A percentile compares a stretch with the other conserved stretches of the same genome.
Evolutionary conservation across 345 rosid species (phyloP).

Genomic region (Pseudoturritis turrita): DNA sequence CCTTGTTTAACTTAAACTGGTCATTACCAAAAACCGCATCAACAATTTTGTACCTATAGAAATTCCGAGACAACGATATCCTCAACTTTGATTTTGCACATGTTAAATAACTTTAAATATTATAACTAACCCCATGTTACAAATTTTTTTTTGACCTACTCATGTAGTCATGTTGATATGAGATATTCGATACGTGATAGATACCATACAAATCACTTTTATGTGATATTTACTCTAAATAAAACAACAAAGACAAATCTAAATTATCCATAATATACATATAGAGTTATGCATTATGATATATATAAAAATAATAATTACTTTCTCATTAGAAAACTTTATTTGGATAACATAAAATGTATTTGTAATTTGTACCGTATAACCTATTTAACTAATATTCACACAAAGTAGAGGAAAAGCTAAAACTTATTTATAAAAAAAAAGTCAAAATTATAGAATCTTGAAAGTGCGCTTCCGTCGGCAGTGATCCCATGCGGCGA

Average conservation of each 20-base stretch:
- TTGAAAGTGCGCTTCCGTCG: conserved; percentile 23
- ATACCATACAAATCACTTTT: not conserved
- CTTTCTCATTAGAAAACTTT: not conserved
- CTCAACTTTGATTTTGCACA: not conserved
- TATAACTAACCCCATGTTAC: conserved; percentile 13
- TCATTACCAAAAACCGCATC: too few species aligned
- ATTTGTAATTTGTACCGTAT: not conserved
- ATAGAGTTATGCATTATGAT: not conserved
- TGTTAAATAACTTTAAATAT: not conserved
- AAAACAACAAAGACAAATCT: not conserved
- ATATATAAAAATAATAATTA: not conserved
- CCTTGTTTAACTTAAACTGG: too few species aligned
- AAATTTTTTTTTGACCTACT: not conserved
- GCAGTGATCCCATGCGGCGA: conserved; percentile 54
- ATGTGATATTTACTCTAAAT: not conserved
- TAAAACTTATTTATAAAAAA: not conserved
- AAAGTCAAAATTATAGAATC: conserved; percentile 7
- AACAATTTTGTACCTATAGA: too few species aligned
- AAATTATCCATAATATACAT: not conserved
- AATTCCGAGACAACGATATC: not conserved
- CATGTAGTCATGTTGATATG: not conserved
- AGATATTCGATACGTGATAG: not conserved
- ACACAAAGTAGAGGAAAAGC: not conserved
- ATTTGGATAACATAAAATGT: not conserved
- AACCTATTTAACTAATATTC: conserved; percentile 4